Base-by-base conservation (phyloP, 2,329 filamentous ascomycete species). In the Colletotrichum sp. region DNA sequence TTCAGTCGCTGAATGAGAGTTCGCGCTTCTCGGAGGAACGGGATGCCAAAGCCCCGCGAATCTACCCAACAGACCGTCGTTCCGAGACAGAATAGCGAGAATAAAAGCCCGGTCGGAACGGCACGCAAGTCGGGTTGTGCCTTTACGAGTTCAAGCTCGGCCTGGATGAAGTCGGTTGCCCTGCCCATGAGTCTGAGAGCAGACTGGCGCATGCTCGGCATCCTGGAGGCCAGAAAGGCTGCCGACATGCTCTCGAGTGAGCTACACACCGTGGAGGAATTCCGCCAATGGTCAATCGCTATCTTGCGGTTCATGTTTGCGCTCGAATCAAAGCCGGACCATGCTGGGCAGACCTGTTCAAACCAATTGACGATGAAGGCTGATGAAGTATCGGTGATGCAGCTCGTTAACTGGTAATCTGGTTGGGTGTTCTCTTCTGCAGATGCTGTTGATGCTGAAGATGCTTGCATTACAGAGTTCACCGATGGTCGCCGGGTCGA, bases 201-300 rank as follows among this genome's bases (percentile, higher is more conserved):
- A 2, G 84, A 81, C 16, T 82, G 83, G 7, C 79, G 78, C 80
- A 86, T 82, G n/a, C 82, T 80, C 2, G 84, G 84, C 18, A 86
- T 75, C 22, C 83, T 74, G 1, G 82, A 80, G 0, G 82, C 81
- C 12, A 86, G 68, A 8, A 84, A 86, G 0, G 82, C 82, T 0
- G 85, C 85, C 0, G 85, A 85, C 85, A 87, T 87, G 56, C 84
- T 85, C 71, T 86, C 84, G 12, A 87, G 75, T 12, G 83, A 82
- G 65, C 81, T 84, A 67, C 84, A 85, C 1, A 87, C 84, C 2
- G 85, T 79, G 2, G 82, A 81, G 0, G 85, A 86, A 7, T 80
- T 80, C 3, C 83, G 81, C 80, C 85, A 86, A 9, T 85, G 78
- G 22, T 82, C 80, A 6, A 81, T 80, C 3, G 85, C 85, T 8